These are phyloP conservation scores for Podospora conica DNA, from an alignment of 495 filamentous ascomycete species.

Conservation along the genomic window DNA sequence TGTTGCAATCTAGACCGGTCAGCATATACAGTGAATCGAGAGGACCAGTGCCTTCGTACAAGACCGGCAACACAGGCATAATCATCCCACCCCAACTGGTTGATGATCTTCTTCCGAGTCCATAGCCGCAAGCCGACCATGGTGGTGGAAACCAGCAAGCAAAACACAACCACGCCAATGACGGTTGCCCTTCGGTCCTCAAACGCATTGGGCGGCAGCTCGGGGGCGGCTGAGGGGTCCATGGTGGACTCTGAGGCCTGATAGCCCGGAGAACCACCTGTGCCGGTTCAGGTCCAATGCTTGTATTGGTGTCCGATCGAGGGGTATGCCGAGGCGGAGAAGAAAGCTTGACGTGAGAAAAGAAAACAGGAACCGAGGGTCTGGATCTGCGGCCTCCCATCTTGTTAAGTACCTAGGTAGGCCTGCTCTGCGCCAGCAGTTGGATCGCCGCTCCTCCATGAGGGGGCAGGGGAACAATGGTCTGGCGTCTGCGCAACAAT, in stretches of 20 bases:
- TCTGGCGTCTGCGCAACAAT: too few relatives aligned
- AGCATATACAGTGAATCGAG: background rate
- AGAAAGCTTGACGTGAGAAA: background rate
- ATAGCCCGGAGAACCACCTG: background rate
- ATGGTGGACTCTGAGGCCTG: background rate
- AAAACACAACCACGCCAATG: conserved; percentile 17
- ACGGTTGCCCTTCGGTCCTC: conserved; percentile 17
- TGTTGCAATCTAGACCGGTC: conserved; percentile 1
- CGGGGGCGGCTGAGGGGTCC: conserved; percentile 4
- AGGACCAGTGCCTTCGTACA: conserved; percentile 6
- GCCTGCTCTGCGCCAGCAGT: too few relatives aligned
- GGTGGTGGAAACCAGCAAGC: conserved; percentile 13
- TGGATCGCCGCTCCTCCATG: too few relatives aligned
- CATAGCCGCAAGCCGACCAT: conserved; percentile 23
- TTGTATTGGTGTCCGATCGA: background rate
- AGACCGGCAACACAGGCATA: conserved; percentile 17
- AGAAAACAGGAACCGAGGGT: background rate
- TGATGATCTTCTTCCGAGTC: conserved; percentile 19
- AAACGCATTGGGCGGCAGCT: conserved; percentile 16
- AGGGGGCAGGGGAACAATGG: too few relatives aligned
- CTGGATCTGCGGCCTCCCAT: background rate
- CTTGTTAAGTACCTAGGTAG: background rate
- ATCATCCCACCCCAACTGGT: conserved; percentile 24
- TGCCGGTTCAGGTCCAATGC: background rate
- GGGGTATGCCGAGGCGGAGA: background rate